Evolutionary conservation across 148 eudicot genomes (phyloP), one percentile per base, ranked within the genome.

Genomic region (Camellia lanceoleosa): DNA sequence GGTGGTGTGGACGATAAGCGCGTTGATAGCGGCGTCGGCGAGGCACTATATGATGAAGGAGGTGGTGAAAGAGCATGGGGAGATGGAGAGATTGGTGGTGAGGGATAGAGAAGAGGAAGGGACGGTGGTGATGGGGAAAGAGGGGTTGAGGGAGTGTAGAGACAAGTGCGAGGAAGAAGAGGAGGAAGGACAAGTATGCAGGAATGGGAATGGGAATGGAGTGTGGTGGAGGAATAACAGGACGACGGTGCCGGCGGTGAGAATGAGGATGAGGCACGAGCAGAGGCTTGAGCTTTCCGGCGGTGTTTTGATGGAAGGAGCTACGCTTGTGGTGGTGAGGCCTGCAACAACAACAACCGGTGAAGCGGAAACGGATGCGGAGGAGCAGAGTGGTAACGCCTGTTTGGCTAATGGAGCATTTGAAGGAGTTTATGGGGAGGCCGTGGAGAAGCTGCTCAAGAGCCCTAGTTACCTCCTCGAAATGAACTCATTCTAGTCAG

Each of bases 1-100:
- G 42, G 88, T 86, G 11, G 82, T 86, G 5, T 86, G 88, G 88
- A 86, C 88, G 51, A 86, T 86, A 67, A 86, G 86, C 58, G 82
- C 88, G 14, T 43, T 86, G 74, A 86, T 86, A 2, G 88, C 88
- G 7, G 86, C 88, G 66, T 83, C 88, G 2, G 86, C 88, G 18
- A 80, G 88, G 80, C 88, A 86, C 72, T 86, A 78, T 59, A 81
- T 86, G 86, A 66, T 83, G n/a, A 75, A 46, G 11, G 88, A 86
- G 42, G 77, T 81, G 12, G 78, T 83, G 15, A 86, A 44, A 10
- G 86, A 83, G 64, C 81, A 86, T 19, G 62, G 6, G 7, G 16
- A 46, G 41, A 44, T 83, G 8, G 66, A 67, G 58, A 81, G 68
- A 62, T 55, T 86, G 54, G 80, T 86, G 30, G 78, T 83, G n/a